Evolutionary conservation across 306 rosid genomes (phyloP).

Genomic region (Quercus bicolor): DNA sequence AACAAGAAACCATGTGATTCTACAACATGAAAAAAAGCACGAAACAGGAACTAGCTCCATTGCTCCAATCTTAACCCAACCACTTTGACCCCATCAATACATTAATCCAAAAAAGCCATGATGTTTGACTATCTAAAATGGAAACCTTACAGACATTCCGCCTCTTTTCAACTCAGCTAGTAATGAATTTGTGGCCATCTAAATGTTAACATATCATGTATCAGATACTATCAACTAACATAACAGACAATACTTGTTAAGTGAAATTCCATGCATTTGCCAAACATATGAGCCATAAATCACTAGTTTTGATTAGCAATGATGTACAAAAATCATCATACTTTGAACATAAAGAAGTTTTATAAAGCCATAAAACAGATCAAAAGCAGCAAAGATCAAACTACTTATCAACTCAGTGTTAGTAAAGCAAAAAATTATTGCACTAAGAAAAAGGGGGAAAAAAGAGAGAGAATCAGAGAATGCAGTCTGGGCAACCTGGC

Average conservation of each 20-base stretch:
- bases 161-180: neutral
- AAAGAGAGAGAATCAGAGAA: neutral
- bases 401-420: neutral
- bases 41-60: neutral
- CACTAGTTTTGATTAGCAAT: neutral
- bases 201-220: neutral
- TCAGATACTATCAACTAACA: neutral
- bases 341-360: neutral
- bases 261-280: neutral
- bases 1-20: neutral
- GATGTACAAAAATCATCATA: neutral
- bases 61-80: neutral
- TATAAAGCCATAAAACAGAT: neutral
- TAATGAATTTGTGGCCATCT: neutral
- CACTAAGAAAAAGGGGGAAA: neutral
- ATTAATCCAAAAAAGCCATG: neutral
- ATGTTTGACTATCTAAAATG: neutral
- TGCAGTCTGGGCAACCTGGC: neutral
- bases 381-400: neutral
- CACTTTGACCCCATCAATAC: neutral
- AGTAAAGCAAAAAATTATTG: neutral
- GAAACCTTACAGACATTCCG: neutral
- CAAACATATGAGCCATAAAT: neutral
- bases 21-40: neutral
- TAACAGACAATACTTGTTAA: neutral